Conservation (phyloP, 352 stramenopile genomes). For the Phytophthora chlamydospora region DNA sequence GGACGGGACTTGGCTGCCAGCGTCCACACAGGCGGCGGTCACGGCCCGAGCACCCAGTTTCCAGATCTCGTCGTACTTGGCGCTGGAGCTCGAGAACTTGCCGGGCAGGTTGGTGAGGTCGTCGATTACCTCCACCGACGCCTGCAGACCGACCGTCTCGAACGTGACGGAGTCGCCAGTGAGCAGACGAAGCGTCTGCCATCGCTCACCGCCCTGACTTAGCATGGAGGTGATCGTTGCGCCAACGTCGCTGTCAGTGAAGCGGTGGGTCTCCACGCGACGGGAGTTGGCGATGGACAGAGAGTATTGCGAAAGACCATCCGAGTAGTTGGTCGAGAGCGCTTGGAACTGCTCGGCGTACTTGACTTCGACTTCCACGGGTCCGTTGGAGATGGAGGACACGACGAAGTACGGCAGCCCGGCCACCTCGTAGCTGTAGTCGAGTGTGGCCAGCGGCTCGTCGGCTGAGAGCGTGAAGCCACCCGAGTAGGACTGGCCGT, state of each 20-base stretch:
- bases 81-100: constrained; percentile 39
- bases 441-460: constrained; percentile 30
- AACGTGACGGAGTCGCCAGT: constrained; percentile 35
- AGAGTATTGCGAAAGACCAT: constrained; percentile 31
- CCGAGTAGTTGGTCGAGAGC: constrained; percentile 31
- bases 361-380: constrained; percentile 40
- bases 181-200: constrained; percentile 35
- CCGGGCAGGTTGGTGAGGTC: constrained; percentile 28
- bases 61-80: constrained; percentile 46
- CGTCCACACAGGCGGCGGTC: constrained; percentile 36
- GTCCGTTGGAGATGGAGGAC: constrained; percentile 23
- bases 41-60: constrained; percentile 29
- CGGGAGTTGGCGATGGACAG: constrained; percentile 33
- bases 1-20: constrained; percentile 29
- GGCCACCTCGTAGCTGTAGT: constrained; percentile 42
- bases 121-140: constrained; percentile 36
- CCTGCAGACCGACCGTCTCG: constrained; percentile 30
- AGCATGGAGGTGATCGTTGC: constrained; percentile 27
- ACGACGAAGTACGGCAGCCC: constrained; percentile 38
- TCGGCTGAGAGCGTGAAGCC: constrained; percentile 27
- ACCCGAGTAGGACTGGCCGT: constrained; percentile 13
- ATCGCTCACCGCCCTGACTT: constrained; percentile 33
- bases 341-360: constrained; percentile 38
- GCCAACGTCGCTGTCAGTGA: constrained; percentile 12
- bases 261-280: constrained; percentile 38